A percentile compares a stretch with the other conserved stretches of the same genome.
These are phyloP conservation scores for Kwoniella pini DNA, from an alignment of 768 basidiomycete genomes.

Conservation along the genomic window DNA sequence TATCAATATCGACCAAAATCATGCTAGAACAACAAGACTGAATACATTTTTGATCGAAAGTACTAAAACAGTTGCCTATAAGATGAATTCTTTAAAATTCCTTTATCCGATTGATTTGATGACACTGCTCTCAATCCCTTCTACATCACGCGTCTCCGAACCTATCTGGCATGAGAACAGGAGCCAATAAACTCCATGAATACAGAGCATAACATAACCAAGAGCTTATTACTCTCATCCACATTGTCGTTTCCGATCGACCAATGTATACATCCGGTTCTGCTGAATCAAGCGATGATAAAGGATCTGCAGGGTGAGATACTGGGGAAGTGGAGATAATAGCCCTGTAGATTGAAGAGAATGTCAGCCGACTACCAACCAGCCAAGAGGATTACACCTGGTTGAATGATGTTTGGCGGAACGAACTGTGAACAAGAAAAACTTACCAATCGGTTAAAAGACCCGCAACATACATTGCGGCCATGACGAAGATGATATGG, in stretches of 20 bases:
- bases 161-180: constrained; percentile 75
- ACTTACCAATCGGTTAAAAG: constrained; percentile 93
- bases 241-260: constrained; percentile 94
- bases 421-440: too few species aligned
- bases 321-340: constrained; percentile 52
- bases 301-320: constrained; percentile 38
- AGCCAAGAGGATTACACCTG: too few species aligned
- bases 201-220: constrained; percentile 72
- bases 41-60: too few species aligned
- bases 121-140: too few species aligned
- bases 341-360: constrained; percentile 40
- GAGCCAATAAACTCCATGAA: constrained; percentile 63
- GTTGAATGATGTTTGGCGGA: too few species aligned
- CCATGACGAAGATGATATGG: constrained; percentile 95
- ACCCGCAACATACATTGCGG: constrained; percentile 97
- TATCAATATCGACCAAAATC: too few species aligned
- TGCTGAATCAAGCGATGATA: constrained; percentile 19
- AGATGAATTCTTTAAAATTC: too few species aligned
- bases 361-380: background rate
- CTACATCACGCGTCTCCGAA: constrained; percentile 39
- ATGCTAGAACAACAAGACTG: too few species aligned
- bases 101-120: too few species aligned
- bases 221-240: constrained; percentile 95
- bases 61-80: too few species aligned
- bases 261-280: constrained; percentile 77